Percentiles rank a stretch among this genome's conserved stretches.
phyloP scores from a whole-genome alignment of 1,284 basidiomycete genomes.

The Naganishia sp. region DNA sequence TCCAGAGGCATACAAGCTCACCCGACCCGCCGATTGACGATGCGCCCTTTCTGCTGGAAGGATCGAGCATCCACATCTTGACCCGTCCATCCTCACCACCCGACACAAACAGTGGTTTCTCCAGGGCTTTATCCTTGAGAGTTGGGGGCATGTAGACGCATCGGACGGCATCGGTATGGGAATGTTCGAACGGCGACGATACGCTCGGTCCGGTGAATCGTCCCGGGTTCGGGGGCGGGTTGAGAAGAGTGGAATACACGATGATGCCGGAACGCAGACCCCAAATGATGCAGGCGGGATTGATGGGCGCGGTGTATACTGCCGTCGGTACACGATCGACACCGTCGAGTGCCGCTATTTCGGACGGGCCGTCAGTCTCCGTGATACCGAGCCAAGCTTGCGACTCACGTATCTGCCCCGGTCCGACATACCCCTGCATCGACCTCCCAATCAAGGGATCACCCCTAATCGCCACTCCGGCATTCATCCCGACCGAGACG shows the following conservation, averaged over 20 bases:
- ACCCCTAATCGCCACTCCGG: slow-evolving; percentile 45
- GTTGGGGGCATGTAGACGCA: slow-evolving; percentile 42
- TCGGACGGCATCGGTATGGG: slow-evolving; percentile 43
- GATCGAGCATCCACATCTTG: slow-evolving; percentile 48
- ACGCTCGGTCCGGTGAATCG: slow-evolving; percentile 45
- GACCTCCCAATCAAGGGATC: slow-evolving; percentile 51
- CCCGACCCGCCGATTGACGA: slow-evolving; percentile 35
- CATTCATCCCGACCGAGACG: slow-evolving; percentile 43
- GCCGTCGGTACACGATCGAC: slow-evolving; percentile 35
- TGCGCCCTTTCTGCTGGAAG: slow-evolving; percentile 35
- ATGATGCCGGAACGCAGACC: slow-evolving; percentile 45
- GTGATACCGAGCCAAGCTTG: background rate
- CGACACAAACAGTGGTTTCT: slow-evolving; percentile 44
- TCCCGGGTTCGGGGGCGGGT: slow-evolving; percentile 36
- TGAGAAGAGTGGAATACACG: slow-evolving; percentile 47
- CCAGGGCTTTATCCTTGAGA: slow-evolving; percentile 12
- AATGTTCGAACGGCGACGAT: slow-evolving; percentile 35
- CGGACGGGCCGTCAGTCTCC: background rate
- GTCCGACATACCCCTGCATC: slow-evolving; percentile 52
- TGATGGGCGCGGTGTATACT: slow-evolving; percentile 41
- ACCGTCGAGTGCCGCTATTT: slow-evolving; percentile 20
- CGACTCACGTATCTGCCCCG: slow-evolving; percentile 45
- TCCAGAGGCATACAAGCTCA: slow-evolving; percentile 44
- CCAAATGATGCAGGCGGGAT: slow-evolving; percentile 47
- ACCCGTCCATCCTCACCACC: slow-evolving; percentile 49